phyloP scores from a whole-genome alignment of 164 flowering plant species.

The Cinnamomum chago region DNA sequence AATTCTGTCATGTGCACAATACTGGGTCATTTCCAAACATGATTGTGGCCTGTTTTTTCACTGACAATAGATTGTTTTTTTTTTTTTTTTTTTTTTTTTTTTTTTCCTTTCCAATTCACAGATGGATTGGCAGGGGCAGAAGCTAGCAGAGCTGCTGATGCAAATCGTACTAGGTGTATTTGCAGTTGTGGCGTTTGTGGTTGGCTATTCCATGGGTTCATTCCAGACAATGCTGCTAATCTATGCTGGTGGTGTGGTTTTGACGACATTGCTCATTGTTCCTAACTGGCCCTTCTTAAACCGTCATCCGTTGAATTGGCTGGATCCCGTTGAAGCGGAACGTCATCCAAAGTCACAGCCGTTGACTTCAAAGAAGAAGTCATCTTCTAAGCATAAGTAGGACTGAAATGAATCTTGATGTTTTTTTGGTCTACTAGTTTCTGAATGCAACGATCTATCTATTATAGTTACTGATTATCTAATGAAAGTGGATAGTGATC shows the following conservation, averaged over 20 bases:
- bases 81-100: not conserved
- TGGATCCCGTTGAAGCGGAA: conserved; percentile 74
- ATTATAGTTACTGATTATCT: not conserved
- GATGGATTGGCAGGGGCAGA: conserved; percentile 99
- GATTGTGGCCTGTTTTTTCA: too few relatives aligned
- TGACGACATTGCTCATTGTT: conserved; percentile 64
- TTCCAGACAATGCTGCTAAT: conserved; percentile 65
- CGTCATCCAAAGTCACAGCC: conserved; percentile 65
- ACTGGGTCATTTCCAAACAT: too few relatives aligned
- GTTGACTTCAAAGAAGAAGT: conserved; percentile 44
- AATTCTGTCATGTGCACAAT: too few relatives aligned
- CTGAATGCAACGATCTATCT: not conserved
- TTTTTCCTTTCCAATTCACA: conserved; percentile 7
- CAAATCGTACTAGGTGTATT: conserved; percentile 65
- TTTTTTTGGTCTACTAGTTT: not conserved
- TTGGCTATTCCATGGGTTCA: conserved; percentile 58
- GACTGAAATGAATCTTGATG: conserved; percentile 10
- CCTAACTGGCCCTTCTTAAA: conserved; percentile 95
- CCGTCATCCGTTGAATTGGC: conserved; percentile 78
- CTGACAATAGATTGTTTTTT: not conserved
- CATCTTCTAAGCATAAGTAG: conserved; percentile 53
- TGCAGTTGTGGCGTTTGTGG: conserved; percentile 52
- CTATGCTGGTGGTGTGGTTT: conserved; percentile 67
- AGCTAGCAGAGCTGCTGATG: conserved; percentile 84
- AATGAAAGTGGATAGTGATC: not conserved